Percentiles rank a stretch among this genome's conserved stretches.
Conservation (phyloP, 352 stramenopile species). For the Phytophthora foliorum region DNA sequence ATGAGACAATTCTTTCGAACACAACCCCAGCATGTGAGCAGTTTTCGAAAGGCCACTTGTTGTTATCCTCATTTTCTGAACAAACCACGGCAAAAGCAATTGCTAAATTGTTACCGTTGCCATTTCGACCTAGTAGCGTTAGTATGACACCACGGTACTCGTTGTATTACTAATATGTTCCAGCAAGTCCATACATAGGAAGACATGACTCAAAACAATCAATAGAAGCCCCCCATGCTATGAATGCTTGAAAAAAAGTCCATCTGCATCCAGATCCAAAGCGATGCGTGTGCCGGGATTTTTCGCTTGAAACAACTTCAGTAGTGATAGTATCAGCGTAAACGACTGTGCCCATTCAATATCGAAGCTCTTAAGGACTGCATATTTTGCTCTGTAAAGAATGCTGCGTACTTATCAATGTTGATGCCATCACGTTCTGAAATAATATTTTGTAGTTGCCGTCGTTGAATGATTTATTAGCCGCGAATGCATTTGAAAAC, state of each 20-base stretch:
- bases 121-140: not conserved
- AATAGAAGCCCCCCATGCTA: not conserved
- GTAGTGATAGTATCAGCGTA: not conserved
- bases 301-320: not conserved
- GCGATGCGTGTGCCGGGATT: not conserved
- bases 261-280: not conserved
- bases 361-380: not conserved
- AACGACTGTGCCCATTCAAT: not conserved
- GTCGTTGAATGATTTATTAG: not conserved
- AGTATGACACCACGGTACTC: not conserved
- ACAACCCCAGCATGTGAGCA: not conserved
- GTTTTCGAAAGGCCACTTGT: constrained; percentile 1
- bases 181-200: not conserved
- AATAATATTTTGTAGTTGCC: not conserved
- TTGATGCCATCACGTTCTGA: not conserved
- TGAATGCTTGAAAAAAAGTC: not conserved
- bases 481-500: not conserved
- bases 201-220: not conserved
- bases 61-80: constrained; percentile 2
- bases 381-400: not conserved
- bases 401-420: not conserved
- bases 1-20: no score
- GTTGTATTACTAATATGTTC: not conserved
- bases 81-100: not conserved
- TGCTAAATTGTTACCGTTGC: not conserved